Evolutionary conservation across 768 basidiomycete genomes (phyloP).

Genomic region (Fomitopsis serialis): DNA sequence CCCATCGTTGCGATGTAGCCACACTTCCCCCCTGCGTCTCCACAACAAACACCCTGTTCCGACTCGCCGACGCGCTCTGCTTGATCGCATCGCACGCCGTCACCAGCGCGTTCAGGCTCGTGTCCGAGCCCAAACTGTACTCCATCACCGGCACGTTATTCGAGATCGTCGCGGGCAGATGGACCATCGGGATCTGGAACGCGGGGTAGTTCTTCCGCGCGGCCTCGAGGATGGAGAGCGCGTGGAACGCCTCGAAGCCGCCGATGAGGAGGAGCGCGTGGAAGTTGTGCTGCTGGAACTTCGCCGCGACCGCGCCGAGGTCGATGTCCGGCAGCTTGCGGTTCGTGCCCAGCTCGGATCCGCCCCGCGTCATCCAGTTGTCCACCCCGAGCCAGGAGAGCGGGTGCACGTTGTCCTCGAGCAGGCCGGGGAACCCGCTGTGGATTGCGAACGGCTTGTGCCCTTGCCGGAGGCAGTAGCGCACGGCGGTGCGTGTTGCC

Average conservation of each 20-base stretch:
- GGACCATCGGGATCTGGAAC: constrained; percentile 93
- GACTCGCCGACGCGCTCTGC: constrained; percentile 93
- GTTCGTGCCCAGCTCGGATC: constrained; percentile 97
- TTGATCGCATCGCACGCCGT: constrained; percentile 98
- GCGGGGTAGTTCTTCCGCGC: constrained; percentile 81
- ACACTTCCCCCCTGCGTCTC: constrained; percentile 98
- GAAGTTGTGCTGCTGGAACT: constrained; percentile 82
- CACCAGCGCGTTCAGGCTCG: constrained; percentile 95
- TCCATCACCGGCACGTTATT: constrained; percentile 99
- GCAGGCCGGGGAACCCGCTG: constrained; percentile 93
- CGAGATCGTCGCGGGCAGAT: constrained; percentile 93
- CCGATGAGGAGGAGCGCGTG: constrained; percentile 86
- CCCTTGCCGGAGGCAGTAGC: constrained; percentile 89
- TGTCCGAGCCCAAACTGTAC: constrained; percentile 92
- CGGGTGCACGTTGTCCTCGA: constrained; percentile 83
- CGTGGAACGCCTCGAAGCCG: constrained; percentile 91
- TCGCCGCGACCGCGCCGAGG: constrained; percentile 82
- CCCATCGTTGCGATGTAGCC: constrained; percentile 96
- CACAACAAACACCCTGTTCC: constrained; percentile 95
- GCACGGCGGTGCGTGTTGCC: constrained; percentile 89
- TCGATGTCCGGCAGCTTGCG: constrained; percentile 81
- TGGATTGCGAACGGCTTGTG: constrained; percentile 90
- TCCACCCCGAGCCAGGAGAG: constrained; percentile 97
- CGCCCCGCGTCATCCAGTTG: constrained; percentile 92
- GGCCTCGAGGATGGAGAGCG: constrained; percentile 73